Evolutionary conservation across 148 eudicot genomes (phyloP), one percentile per base, ranked within the genome.

Genomic region (Agrostemma githago): DNA sequence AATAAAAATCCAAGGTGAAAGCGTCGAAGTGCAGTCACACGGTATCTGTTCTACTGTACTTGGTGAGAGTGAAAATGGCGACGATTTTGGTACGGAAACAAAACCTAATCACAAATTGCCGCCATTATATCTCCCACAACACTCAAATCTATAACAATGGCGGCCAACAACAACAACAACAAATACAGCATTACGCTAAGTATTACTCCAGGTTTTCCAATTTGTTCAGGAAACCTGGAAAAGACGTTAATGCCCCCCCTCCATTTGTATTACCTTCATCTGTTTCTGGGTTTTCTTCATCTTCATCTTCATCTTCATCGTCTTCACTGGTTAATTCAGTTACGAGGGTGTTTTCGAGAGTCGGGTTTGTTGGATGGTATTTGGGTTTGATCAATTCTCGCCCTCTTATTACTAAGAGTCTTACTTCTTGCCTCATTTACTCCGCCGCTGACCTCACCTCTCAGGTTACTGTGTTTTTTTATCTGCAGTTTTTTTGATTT

Each of bases 381-480:
- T 79, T 95, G 87, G 84, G 90, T 64, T 71, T 85, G 94, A 79
- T 95, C 20, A 85, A 90, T 39, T 74, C 88, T 62, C 86, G 84
- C 51, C 99, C 99, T 38, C 73, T 92, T 82, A 72, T 88, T 65
- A 95, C 99, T 3, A 95, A 95, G 76, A 87, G 96, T 76, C 17
- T 90, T 62, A 95, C 99, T 77, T 85, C 83, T 66, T 89, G 84
- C 19, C 62, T 88, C 53, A 92, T 95, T 76, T 92, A 92, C 69
- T 67, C 86, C n/a, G 96, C 88, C 19, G 93, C 99, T 34, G 99
- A 95, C 48, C 77, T 95, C 11, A 85, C 99, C 4, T 90, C 99
- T 71, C 99, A 95, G 97, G 99, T 85, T 85, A 72, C 16, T 2
- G 17, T 26, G 68, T 53, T n/a, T 12, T 26, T 26, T 26, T 26